These are phyloP conservation scores for Fulvia fulva DNA, from an alignment of 2,329 filamentous ascomycete species.

Conservation along the genomic window DNA sequence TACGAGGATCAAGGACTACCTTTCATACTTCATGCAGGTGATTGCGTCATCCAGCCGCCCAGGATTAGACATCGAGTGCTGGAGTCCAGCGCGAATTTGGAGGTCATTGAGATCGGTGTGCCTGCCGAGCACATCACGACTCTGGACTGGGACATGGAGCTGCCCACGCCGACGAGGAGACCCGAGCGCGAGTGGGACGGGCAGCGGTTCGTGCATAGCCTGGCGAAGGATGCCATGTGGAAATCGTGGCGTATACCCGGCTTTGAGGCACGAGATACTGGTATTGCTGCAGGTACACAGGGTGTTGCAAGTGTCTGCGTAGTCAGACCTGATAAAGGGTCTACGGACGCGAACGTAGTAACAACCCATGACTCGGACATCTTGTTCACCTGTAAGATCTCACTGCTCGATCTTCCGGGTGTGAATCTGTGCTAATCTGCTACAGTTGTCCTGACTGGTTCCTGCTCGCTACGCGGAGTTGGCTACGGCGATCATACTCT, in stretches of 20 bases:
- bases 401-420: neutral
- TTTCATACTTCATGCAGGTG: constrained; percentile 12
- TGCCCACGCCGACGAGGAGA: constrained; percentile 4
- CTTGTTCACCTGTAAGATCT: constrained; percentile 13
- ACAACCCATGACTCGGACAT: constrained; percentile 13
- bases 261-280: constrained; percentile 12
- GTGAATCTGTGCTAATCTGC: neutral
- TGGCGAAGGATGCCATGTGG: constrained; percentile 10
- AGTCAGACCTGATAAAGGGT: neutral
- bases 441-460: constrained; percentile 12
- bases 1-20: constrained; percentile 16
- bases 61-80: constrained; percentile 15
- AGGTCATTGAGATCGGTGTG: constrained; percentile 15
- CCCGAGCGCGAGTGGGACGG: constrained; percentile 14
- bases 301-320: constrained; percentile 12
- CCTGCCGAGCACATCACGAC: constrained; percentile 15
- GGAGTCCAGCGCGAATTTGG: constrained; percentile 8
- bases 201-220: constrained; percentile 12
- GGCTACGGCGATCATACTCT: constrained; percentile 3
- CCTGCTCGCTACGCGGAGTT: constrained; percentile 8
- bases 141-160: constrained; percentile 10
- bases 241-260: constrained; percentile 8
- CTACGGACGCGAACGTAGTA: neutral
- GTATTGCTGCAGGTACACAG: constrained; percentile 9
- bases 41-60: constrained; percentile 16